Percentiles rank a stretch among this genome's conserved stretches.
These are phyloP conservation scores for Tephrocybe rancida DNA, from an alignment of 768 basidiomycete species.

Conservation along the genomic window DNA sequence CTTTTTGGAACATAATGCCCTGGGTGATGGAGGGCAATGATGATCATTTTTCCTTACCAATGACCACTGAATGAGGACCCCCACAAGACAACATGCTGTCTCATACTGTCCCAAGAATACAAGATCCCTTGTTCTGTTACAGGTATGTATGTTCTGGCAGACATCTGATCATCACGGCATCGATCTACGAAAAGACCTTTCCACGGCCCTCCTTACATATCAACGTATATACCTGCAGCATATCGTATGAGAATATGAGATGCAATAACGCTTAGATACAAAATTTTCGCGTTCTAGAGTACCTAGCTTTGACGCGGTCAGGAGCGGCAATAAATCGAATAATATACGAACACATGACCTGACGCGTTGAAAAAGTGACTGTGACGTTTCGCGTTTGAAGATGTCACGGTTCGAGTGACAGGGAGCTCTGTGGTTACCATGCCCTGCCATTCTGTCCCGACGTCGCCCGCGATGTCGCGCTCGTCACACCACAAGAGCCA, in stretches of 20 bases:
- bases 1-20: too few species aligned
- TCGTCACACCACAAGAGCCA: slow-evolving; percentile 34
- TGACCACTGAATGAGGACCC: too few species aligned
- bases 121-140: not conserved
- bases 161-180: not conserved
- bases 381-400: slow-evolving; percentile 18
- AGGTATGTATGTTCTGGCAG: not conserved
- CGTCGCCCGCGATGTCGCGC: slow-evolving; percentile 48
- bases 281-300: too few species aligned
- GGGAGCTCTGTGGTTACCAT: slow-evolving; percentile 18
- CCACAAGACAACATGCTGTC: too few species aligned
- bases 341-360: slow-evolving; percentile 18
- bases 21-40: too few species aligned
- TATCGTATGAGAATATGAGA: too few species aligned
- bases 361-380: slow-evolving; percentile 18
- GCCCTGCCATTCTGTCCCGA: slow-evolving; percentile 40
- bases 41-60: too few species aligned
- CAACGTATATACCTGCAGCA: too few species aligned
- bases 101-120: not conserved
- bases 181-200: not conserved
- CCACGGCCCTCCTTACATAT: too few species aligned
- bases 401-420: slow-evolving; percentile 18
- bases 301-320: too few species aligned
- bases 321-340: too few species aligned
- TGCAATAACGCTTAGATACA: too few species aligned